Percentiles rank a stretch among this genome's conserved stretches.
Evolutionary conservation across 805 yeast genomes (phyloP).

Genomic region (Yarrowia keelungensis): DNA sequence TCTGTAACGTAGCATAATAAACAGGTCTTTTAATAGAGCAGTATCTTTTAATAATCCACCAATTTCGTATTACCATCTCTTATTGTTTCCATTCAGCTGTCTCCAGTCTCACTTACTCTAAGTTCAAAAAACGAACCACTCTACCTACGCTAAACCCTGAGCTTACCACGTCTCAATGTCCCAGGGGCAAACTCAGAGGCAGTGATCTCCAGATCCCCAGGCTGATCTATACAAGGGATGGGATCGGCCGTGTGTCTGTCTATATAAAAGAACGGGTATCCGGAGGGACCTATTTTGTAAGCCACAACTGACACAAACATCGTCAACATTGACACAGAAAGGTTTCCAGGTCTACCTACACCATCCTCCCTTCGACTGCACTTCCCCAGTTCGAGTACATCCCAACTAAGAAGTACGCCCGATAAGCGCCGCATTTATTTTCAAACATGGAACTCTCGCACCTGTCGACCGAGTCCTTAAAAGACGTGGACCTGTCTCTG

Average conservation of each 20-base stretch:
- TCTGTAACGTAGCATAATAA: too few species aligned
- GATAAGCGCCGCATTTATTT: conserved; percentile 7
- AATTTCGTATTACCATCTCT: too few species aligned
- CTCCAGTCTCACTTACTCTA: too few species aligned
- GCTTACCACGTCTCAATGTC: background rate
- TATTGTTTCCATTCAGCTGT: too few species aligned
- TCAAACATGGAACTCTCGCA: conserved; percentile 22
- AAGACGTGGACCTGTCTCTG: conserved; percentile 35
- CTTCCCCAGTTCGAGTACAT: background rate
- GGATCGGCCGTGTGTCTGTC: conserved; percentile 6
- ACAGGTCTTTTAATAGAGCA: too few species aligned
- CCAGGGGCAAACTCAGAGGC: conserved; percentile 7
- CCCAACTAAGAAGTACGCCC: conserved; percentile 24
- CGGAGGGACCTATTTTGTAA: too few species aligned
- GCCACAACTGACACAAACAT: too few species aligned
- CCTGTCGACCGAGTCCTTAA: conserved; percentile 33
- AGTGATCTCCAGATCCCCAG: conserved; percentile 15
- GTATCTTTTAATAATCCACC: too few species aligned
- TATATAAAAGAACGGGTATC: background rate
- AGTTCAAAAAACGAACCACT: background rate
- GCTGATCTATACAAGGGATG: conserved; percentile 22
- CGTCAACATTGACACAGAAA: too few species aligned
- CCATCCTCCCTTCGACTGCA: background rate
- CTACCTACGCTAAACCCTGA: background rate
- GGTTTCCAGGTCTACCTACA: too few species aligned